phyloP scores from a whole-genome alignment of 2,329 filamentous ascomycete species.

The Phialocephala subalpina region DNA sequence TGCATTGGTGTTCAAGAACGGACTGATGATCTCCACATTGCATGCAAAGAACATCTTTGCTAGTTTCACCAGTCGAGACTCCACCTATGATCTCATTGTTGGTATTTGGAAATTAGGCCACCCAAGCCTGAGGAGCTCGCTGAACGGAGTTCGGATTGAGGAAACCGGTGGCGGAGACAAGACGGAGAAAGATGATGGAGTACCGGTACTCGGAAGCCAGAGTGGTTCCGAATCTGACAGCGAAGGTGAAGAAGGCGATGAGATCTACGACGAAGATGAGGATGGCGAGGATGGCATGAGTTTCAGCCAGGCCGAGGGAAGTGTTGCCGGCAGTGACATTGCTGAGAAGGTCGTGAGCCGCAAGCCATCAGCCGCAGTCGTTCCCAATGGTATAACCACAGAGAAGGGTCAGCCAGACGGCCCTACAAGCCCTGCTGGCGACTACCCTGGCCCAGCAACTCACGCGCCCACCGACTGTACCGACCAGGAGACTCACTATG shows the following conservation, averaged over 20 bases:
- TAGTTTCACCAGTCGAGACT: slow-evolving; percentile 92
- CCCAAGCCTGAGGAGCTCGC: slow-evolving; percentile 86
- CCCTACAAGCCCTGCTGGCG: slow-evolving; percentile 53
- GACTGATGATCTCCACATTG: slow-evolving; percentile 93
- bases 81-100: slow-evolving; percentile 95
- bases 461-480: slow-evolving; percentile 88
- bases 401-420: slow-evolving; percentile 61
- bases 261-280: slow-evolving; percentile 82
- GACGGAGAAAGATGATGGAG: slow-evolving; percentile 78
- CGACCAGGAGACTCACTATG: slow-evolving; percentile 81
- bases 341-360: slow-evolving; percentile 70
- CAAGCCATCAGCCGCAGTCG: slow-evolving; percentile 72
- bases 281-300: slow-evolving; percentile 73
- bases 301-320: slow-evolving; percentile 57
- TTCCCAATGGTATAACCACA: slow-evolving; percentile 52
- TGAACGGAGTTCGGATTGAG: slow-evolving; percentile 87
- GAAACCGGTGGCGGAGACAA: slow-evolving; percentile 85
- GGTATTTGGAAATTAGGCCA: slow-evolving; percentile 99
- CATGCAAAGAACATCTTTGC: slow-evolving; percentile 97
- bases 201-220: slow-evolving; percentile 50
- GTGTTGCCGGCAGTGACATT: slow-evolving; percentile 56
- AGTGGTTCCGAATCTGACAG: slow-evolving; percentile 62
- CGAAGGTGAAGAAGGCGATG: slow-evolving; percentile 69
- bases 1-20: slow-evolving; percentile 94
- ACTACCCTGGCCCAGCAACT: slow-evolving; percentile 85